phyloP scores from a whole-genome alignment of 202 grass and related monocot species.

The Dendrocalamus latiflorus region DNA sequence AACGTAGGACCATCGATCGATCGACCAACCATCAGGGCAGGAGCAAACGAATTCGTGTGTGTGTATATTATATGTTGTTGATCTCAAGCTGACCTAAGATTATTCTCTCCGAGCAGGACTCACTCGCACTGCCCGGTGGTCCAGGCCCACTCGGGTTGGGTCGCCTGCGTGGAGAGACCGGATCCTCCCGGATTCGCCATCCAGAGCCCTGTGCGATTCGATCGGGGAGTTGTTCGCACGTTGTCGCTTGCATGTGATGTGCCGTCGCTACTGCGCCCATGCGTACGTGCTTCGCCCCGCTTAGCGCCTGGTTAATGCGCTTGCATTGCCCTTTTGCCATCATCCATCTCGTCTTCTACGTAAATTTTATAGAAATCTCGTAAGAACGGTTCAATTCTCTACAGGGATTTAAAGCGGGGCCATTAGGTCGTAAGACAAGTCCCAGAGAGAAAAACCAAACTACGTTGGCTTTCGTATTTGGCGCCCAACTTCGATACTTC shows the following conservation, averaged over 20 bases:
- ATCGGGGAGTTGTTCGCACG: neutral
- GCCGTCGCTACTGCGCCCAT: neutral
- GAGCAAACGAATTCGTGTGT: neutral
- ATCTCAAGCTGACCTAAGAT: neutral
- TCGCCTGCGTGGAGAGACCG: neutral
- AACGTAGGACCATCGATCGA: neutral
- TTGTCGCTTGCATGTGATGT: neutral
- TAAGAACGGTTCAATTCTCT: too few relatives aligned
- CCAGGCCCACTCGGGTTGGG: neutral
- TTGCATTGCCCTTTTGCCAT: neutral
- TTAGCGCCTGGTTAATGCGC: neutral
- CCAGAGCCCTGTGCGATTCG: slow-evolving; percentile 22
- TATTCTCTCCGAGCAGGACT: neutral
- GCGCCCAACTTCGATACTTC: too few relatives aligned
- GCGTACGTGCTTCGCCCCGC: neutral
- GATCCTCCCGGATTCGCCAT: neutral
- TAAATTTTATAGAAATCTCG: neutral
- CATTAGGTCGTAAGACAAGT: neutral
- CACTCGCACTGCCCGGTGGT: neutral
- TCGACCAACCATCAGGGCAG: neutral
- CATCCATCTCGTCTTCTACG: neutral
- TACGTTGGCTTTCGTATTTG: too few relatives aligned
- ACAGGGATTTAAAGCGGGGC: neutral
- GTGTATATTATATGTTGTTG: neutral
- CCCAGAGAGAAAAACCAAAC: neutral